Evolutionary conservation across 1,284 basidiomycete species (phyloP).

Genomic region (Coriolopsis trogii): DNA sequence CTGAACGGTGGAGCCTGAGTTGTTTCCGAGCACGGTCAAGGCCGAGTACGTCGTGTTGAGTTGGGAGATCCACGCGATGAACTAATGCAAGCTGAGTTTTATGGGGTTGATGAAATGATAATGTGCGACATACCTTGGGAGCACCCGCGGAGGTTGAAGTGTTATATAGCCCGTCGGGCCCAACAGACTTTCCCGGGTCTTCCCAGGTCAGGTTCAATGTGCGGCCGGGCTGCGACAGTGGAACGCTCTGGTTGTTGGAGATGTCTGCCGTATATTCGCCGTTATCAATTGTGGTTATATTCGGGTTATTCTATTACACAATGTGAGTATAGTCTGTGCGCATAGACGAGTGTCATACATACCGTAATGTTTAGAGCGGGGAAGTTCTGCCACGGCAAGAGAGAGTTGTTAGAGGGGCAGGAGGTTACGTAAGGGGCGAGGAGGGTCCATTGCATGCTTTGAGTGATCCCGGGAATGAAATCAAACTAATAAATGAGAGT

Average conservation of each 20-base stretch:
- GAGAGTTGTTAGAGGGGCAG: slow-evolving; percentile 62
- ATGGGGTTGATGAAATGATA: slow-evolving; percentile 20
- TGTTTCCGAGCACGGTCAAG: slow-evolving; percentile 45
- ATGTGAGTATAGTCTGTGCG: background rate
- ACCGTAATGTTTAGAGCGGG: slow-evolving; percentile 51
- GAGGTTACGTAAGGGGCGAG: slow-evolving; percentile 57
- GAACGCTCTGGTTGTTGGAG: slow-evolving; percentile 48
- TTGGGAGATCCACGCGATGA: slow-evolving; percentile 58
- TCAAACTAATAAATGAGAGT: slow-evolving; percentile 30
- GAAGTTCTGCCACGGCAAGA: slow-evolving; percentile 60
- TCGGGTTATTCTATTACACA: slow-evolving; percentile 33
- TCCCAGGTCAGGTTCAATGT: slow-evolving; percentile 60
- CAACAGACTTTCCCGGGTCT: slow-evolving; percentile 51
- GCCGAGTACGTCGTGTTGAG: slow-evolving; percentile 67
- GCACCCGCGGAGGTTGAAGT: slow-evolving; percentile 50
- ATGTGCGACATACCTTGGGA: slow-evolving; percentile 38
- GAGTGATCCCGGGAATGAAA: slow-evolving; percentile 57
- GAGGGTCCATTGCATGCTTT: slow-evolving; percentile 66
- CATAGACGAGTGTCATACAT: slow-evolving; percentile 8
- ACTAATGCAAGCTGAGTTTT: slow-evolving; percentile 26
- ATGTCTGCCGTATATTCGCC: slow-evolving; percentile 46
- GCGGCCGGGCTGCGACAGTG: slow-evolving; percentile 49
- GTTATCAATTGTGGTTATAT: slow-evolving; percentile 28
- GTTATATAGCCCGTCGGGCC: slow-evolving; percentile 54
- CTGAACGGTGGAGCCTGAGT: slow-evolving; percentile 50